Evolutionary conservation across 495 filamentous ascomycete genomes (phyloP), one percentile per base, ranked within the genome.

Genomic region (Venustampulla echinocandica): DNA sequence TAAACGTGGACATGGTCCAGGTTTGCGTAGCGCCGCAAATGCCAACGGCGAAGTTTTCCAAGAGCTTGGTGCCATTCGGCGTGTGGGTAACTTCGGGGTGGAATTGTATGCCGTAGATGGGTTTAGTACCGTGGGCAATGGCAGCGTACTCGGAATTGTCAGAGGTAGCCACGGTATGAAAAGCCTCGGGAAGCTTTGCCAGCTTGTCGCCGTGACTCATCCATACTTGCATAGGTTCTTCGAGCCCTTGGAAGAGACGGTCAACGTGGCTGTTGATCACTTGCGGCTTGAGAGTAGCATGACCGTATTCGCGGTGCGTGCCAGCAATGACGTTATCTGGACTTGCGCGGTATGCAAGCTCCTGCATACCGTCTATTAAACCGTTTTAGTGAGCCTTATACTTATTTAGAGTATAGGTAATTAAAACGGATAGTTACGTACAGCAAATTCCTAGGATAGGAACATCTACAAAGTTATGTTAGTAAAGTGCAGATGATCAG

Each of bases 151-250:
- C 71, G 0, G 84, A 81, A 65, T 94, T 92, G 24, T 60, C 39
- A 6, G 89, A 85, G 4, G 71, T 81, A 21, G 85, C 89, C 30
- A 94, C 76, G 24, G 73, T 77, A 30, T 74, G 58, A 64, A 90
- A 95, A 7, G 69, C 72, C 6, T 77, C 67, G 5, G 88, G 89
- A 17, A 94, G 69, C 32, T 76, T 63, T 14, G 66, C 70, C 5
- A 95, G 74, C 68, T 92, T 92, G 58, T 95, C 89, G 27, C 79
- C 79, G 59, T 94, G 89, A 49, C 77, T 83, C 89, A 95, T 95
- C 73, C 77, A 93, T 4, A 84, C 77, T 53, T 83, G 72, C 44
- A 81, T 68, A 22, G 75, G 61, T 44, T 82, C 76, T 30, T 75
- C 77, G 0, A 94, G 60, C 2, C 77, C 84, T 6, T 73, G 61